A percentile compares a stretch with the other conserved stretches of the same genome.
These are phyloP conservation scores for Ramaria sp. DNA, from an alignment of 768 basidiomycete species.

Conservation along the genomic window DNA sequence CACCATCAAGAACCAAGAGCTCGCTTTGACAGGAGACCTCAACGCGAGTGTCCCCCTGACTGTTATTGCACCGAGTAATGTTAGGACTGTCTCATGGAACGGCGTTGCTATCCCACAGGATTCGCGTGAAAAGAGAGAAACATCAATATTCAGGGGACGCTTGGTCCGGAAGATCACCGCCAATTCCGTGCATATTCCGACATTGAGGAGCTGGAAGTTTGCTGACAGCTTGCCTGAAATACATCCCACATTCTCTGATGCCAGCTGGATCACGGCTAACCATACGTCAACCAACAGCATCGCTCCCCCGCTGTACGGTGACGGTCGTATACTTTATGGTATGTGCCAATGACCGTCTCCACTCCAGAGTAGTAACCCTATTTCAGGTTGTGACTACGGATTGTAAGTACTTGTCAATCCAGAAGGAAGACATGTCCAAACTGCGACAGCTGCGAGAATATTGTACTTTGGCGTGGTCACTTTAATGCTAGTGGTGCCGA, in stretches of 20 bases:
- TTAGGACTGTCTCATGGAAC: constrained; percentile 63
- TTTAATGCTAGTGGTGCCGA: constrained; percentile 53
- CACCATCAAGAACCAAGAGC: constrained; percentile 20
- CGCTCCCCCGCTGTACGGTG: constrained; percentile 57
- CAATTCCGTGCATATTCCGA: constrained; percentile 9
- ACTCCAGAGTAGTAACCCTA: background rate
- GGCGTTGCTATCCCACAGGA: constrained; percentile 29
- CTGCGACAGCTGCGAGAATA: constrained; percentile 63
- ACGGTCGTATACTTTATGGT: constrained; percentile 70
- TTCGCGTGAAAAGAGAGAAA: background rate
- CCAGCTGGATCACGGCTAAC: constrained; percentile 53
- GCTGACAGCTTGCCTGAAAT: constrained; percentile 70
- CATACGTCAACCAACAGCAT: constrained; percentile 69
- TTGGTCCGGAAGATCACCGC: constrained; percentile 18
- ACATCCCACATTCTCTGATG: constrained; percentile 44
- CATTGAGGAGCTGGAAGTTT: constrained; percentile 61
- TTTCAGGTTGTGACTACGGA: constrained; percentile 57
- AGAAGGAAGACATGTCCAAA: background rate
- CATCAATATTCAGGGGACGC: constrained; percentile 40
- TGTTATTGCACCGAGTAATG: constrained; percentile 47
- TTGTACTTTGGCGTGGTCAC: constrained; percentile 74
- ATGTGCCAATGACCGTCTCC: background rate
- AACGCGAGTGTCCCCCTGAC: constrained; percentile 46
- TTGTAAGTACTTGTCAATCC: constrained; percentile 40
- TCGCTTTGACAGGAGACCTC: constrained; percentile 62